Conservation (phyloP, 345 rosid species). For the Corchorus capsularis region DNA sequence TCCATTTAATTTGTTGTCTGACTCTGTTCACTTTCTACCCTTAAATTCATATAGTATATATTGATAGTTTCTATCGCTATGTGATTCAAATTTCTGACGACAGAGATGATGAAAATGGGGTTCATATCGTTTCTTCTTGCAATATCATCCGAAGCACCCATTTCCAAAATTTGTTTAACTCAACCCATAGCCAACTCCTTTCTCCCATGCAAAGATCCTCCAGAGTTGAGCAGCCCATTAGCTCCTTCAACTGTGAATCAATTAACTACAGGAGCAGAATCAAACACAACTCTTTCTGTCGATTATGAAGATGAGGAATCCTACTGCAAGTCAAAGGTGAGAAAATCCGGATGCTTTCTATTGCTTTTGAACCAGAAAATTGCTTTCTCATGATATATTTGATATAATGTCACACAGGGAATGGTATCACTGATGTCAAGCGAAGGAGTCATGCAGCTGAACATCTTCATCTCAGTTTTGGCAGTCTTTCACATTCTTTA, state of each 20-base stretch:
- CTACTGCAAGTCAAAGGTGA: constrained; percentile 27
- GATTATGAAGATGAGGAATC: neutral
- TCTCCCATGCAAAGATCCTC: constrained; percentile 25
- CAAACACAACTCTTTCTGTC: neutral
- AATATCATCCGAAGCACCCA: constrained; percentile 29
- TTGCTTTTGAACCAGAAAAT: neutral
- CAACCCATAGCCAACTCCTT: constrained; percentile 27
- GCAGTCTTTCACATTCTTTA: constrained; percentile 32
- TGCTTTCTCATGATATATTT: neutral
- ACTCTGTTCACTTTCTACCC: neutral
- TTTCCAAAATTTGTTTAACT: constrained; percentile 27
- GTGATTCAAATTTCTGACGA: neutral
- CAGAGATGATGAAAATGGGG: constrained; percentile 39
- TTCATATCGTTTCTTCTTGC: constrained; percentile 35
- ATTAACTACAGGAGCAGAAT: neutral
- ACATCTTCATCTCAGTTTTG: constrained; percentile 28
- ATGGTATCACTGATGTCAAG: constrained; percentile 32
- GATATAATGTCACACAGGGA: constrained; percentile 21
- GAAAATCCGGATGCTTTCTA: neutral
- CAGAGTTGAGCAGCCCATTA: neutral
- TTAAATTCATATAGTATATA: no score
- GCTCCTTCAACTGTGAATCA: neutral
- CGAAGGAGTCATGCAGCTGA: constrained; percentile 32
- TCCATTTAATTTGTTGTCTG: neutral
- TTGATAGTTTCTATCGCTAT: neutral